Evolutionary conservation across 2,329 filamentous ascomycete genomes (phyloP).

Genomic region (Pyrenophora seminiperda): DNA sequence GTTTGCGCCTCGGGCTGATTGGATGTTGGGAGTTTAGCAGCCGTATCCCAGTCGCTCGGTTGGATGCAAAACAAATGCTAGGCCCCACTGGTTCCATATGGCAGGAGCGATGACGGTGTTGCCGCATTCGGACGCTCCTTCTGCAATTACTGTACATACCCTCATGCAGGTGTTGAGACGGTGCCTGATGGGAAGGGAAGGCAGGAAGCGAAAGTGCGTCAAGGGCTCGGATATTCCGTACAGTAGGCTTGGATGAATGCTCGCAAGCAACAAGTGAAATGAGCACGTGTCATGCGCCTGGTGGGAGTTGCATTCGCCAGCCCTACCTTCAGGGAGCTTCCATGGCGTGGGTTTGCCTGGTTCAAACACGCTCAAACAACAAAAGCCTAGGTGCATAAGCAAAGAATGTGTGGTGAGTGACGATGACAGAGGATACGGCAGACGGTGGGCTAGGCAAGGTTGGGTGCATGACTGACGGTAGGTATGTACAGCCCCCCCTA

Average conservation of each 20-base stretch:
- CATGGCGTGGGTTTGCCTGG: not conserved
- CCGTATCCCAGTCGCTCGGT: constrained; percentile 36
- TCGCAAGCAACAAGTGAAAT: constrained; percentile 13
- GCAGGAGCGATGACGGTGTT: constrained; percentile 19
- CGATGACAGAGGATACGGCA: not conserved
- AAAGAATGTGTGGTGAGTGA: no score
- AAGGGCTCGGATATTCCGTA: no score
- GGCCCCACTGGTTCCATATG: constrained; percentile 32
- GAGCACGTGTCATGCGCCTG: constrained; percentile 9
- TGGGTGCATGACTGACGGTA: not conserved
- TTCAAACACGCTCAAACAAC: not conserved
- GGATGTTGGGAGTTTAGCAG: constrained; percentile 19
- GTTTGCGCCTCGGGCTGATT: constrained; percentile 18
- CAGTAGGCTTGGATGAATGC: constrained; percentile 11
- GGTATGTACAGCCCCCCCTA: not conserved
- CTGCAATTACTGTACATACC: constrained; percentile 32
- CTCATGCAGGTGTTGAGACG: constrained; percentile 18
- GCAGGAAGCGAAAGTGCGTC: constrained; percentile 5
- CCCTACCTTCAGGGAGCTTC: not conserved
- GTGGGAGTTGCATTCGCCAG: constrained; percentile 1
- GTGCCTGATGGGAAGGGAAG: constrained; percentile 13
- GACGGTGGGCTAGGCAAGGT: not conserved
- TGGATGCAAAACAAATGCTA: constrained; percentile 28
- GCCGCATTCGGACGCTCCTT: constrained; percentile 15
- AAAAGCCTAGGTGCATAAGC: not conserved